phyloP scores from a whole-genome alignment of 2,329 filamentous ascomycete genomes.

The Helotiales sp. region DNA sequence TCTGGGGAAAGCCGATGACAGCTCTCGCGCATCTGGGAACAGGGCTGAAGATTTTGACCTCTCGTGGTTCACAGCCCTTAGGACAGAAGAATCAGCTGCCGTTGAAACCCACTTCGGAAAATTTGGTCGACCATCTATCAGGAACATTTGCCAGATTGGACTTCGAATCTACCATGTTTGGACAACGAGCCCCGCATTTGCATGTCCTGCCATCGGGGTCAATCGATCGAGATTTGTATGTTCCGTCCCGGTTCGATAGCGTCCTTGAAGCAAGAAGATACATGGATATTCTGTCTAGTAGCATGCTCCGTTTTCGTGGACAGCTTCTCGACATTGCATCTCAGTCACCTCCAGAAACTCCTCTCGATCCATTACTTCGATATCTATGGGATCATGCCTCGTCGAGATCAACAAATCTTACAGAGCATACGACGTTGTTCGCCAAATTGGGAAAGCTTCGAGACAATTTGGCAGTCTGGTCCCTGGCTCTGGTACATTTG shows the following conservation, averaged over 20 bases:
- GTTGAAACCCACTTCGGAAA: not conserved
- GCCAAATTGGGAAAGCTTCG: not conserved
- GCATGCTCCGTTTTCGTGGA: not conserved
- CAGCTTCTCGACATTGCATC: not conserved
- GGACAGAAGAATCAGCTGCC: not conserved
- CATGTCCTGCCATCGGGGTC: not conserved
- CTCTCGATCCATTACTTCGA: not conserved
- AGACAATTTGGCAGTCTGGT: not conserved
- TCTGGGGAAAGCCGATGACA: not conserved
- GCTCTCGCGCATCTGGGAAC: not conserved
- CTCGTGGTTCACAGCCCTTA: not conserved
- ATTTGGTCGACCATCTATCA: not conserved
- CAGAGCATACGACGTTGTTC: not conserved
- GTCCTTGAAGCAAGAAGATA: not conserved
- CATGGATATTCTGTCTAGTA: not conserved
- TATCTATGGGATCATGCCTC: constrained; percentile 6
- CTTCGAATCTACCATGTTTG: constrained; percentile 2
- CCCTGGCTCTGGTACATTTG: not conserved
- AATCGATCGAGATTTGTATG: not conserved
- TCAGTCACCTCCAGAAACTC: not conserved
- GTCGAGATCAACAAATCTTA: not conserved
- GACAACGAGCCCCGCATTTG: not conserved
- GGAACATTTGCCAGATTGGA: not conserved
- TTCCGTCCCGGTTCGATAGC: not conserved
- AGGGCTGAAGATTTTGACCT: constrained; percentile 1